Percentiles rank a stretch among this genome's conserved stretches.
Conservation (phyloP, 139 green algal genomes). For the Asterochloris sp. region DNA sequence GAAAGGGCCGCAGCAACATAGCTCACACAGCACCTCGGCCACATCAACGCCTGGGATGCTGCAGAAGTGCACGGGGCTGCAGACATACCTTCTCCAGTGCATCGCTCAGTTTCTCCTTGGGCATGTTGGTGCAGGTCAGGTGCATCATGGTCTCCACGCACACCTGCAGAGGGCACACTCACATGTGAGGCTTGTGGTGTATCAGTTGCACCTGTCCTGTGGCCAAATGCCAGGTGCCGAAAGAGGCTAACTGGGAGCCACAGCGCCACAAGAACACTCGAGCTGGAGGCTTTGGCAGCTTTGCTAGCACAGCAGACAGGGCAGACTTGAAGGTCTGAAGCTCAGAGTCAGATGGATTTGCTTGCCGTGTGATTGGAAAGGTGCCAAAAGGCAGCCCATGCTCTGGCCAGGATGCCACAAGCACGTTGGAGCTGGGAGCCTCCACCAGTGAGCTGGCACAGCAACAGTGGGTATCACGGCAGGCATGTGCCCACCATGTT, state of each 20-base stretch:
- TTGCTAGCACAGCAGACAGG: too few species aligned
- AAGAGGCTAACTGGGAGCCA: too few species aligned
- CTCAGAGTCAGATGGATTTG: too few species aligned
- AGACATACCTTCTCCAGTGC: slow-evolving; percentile 70
- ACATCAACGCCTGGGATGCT: background rate
- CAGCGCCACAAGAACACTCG: too few species aligned
- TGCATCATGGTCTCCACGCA: slow-evolving; percentile 99
- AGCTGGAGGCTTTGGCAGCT: too few species aligned
- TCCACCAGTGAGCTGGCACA: background rate
- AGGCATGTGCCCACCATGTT: slow-evolving; percentile 63
- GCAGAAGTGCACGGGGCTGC: background rate
- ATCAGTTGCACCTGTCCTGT: too few species aligned
- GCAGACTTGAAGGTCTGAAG: too few species aligned
- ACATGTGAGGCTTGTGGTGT: background rate
- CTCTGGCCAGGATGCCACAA: too few species aligned
- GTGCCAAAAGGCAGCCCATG: too few species aligned
- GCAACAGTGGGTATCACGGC: background rate
- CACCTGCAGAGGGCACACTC: slow-evolving; percentile 55
- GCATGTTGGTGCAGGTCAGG: slow-evolving; percentile 99
- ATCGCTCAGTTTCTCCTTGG: slow-evolving; percentile 77
- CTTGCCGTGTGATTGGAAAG: too few species aligned
- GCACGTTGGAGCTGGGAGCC: background rate
- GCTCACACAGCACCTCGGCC: background rate
- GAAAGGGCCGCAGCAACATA: background rate
- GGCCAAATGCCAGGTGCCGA: too few species aligned